These are phyloP conservation scores for Microstroma glucosiphilum DNA, from an alignment of 1,284 basidiomycete species.

Conservation along the genomic window DNA sequence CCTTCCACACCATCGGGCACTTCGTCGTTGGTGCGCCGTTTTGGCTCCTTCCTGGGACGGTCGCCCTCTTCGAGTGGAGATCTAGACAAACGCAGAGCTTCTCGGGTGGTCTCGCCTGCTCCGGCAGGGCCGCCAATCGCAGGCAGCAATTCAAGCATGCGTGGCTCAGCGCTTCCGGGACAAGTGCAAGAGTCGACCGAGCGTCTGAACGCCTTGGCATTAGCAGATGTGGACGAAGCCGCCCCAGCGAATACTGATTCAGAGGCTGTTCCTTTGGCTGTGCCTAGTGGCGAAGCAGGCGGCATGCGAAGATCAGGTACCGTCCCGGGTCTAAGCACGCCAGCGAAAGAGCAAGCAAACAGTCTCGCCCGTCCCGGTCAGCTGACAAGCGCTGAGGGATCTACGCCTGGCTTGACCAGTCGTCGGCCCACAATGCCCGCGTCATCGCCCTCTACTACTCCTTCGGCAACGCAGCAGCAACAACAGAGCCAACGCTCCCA, in stretches of 20 bases:
- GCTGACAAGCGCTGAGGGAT: too few species aligned
- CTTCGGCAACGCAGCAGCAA: not conserved
- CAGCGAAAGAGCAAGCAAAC: not conserved
- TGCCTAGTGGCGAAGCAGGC: not conserved
- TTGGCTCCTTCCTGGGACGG: constrained; percentile 39
- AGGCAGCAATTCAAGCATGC: too few species aligned
- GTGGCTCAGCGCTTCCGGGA: not conserved
- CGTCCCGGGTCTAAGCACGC: constrained; percentile 1
- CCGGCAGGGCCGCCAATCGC: not conserved
- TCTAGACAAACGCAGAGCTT: constrained; percentile 33
- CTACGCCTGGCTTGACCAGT: too few species aligned
- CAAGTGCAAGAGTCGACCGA: not conserved
- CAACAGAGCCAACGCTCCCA: not conserved
- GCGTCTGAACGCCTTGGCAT: not conserved
- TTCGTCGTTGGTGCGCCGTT: constrained; percentile 30
- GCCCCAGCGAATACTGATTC: not conserved
- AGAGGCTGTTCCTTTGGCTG: not conserved
- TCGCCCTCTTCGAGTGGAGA: constrained; percentile 35
- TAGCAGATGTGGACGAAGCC: not conserved
- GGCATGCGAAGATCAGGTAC: constrained; percentile 9
- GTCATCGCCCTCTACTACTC: not conserved
- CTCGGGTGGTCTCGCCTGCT: constrained; percentile 27
- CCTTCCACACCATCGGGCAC: constrained; percentile 11
- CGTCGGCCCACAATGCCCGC: too few species aligned
- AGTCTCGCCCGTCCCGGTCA: too few species aligned